phyloP scores from a whole-genome alignment of 148 eudicot genomes.

The Vaccinium corymbosum region DNA sequence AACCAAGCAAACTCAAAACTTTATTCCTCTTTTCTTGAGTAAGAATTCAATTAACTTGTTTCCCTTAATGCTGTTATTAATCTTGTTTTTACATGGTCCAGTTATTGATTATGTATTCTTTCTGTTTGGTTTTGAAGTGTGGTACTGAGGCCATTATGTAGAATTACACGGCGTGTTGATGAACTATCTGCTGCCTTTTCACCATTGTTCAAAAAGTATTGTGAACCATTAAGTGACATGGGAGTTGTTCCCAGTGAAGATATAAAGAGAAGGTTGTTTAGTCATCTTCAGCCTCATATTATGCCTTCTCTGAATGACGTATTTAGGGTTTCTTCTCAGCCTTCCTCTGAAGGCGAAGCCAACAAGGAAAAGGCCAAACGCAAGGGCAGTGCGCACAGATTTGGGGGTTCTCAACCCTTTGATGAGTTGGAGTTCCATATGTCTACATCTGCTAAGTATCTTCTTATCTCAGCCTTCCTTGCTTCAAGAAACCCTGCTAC shows the following conservation, averaged over 20 bases:
- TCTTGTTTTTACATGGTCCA: constrained; percentile 5
- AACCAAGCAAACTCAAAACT: constrained; percentile 56
- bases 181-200: constrained; percentile 57
- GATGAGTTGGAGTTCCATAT: constrained; percentile 78
- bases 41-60: constrained; percentile 26
- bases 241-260: constrained; percentile 49
- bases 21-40: constrained; percentile 85
- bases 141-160: constrained; percentile 70
- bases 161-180: constrained; percentile 68
- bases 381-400: constrained; percentile 35
- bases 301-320: constrained; percentile 52
- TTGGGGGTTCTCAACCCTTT: constrained; percentile 32
- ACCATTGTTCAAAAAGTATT: constrained; percentile 60
- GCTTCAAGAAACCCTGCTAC: constrained; percentile 99
- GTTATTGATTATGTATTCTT: not conserved
- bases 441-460: constrained; percentile 88
- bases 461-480: constrained; percentile 85
- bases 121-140: constrained; percentile 35
- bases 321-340: constrained; percentile 39
- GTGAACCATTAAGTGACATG: constrained; percentile 56
- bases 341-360: constrained; percentile 29
- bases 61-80: not conserved
- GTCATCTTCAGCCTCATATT: constrained; percentile 65
- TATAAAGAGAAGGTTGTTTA: constrained; percentile 59
- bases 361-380: constrained; percentile 40